Evolutionary conservation across 257 asterid species (phyloP).

Genomic region (Salvia hispanica): DNA sequence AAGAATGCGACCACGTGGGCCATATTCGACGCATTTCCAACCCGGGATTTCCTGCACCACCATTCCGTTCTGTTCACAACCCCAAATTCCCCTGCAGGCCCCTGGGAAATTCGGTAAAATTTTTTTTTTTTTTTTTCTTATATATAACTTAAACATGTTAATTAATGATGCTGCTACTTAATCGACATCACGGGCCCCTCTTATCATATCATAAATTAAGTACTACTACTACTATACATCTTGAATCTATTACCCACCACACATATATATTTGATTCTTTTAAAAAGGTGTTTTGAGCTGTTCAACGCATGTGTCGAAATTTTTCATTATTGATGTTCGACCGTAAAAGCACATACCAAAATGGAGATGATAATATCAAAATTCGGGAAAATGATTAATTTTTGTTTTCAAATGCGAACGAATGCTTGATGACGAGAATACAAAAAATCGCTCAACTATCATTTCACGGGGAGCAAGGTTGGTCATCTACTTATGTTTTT

Average conservation of each 20-base stretch:
- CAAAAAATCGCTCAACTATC: slow-evolving; percentile 96
- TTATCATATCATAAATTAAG: too few species aligned
- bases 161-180: neutral
- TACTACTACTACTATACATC: too few species aligned
- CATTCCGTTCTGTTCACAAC: slow-evolving; percentile 77
- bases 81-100: slow-evolving; percentile 80
- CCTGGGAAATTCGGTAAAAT: slow-evolving; percentile 87
- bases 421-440: slow-evolving; percentile 96
- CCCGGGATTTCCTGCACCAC: slow-evolving; percentile 91
- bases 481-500: slow-evolving; percentile 94
- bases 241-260: too few species aligned
- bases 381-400: neutral
- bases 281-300: slow-evolving; percentile 21
- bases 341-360: slow-evolving; percentile 9
- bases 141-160: too few species aligned
- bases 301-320: slow-evolving; percentile 39
- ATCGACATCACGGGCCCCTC: neutral
- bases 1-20: slow-evolving; percentile 83
- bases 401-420: slow-evolving; percentile 67
- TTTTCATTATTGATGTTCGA: slow-evolving; percentile 38
- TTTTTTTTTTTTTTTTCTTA: too few species aligned
- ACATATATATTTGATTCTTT: slow-evolving; percentile 29
- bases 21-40: slow-evolving; percentile 90
- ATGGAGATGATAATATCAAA: too few species aligned
- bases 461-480: slow-evolving; percentile 94